Conservation (phyloP, 192 early-diverging fungal genomes). For the Globomyces pollinis-pini region DNA sequence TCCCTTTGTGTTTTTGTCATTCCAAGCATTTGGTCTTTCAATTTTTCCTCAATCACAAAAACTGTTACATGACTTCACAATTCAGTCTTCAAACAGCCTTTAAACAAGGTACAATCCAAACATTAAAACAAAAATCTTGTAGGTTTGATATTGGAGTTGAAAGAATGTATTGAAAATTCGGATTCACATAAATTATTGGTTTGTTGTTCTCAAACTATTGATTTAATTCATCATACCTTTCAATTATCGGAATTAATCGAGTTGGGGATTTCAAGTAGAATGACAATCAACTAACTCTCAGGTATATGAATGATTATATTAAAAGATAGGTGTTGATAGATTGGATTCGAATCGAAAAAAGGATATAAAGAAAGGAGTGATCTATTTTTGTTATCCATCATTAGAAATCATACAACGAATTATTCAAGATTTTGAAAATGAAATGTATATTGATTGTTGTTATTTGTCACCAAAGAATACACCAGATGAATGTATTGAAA, state of each 20-base stretch:
- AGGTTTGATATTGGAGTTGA: too few relatives aligned
- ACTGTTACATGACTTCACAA: too few relatives aligned
- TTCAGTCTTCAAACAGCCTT: too few relatives aligned
- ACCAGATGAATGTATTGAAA: background rate
- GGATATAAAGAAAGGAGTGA: background rate
- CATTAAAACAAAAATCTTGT: too few relatives aligned
- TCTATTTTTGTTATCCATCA: conserved; percentile 12
- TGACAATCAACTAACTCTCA: background rate
- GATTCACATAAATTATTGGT: background rate
- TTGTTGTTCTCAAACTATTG: background rate
- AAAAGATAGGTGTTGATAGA: background rate
- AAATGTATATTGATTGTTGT: background rate
- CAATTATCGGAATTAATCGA: background rate
- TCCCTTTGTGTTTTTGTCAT: too few relatives aligned
- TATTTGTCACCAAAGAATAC: conserved; percentile 1
- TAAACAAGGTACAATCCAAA: too few relatives aligned
- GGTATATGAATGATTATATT: background rate
- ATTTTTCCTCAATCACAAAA: too few relatives aligned
- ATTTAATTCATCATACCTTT: background rate
- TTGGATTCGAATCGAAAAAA: background rate
- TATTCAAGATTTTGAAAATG: conserved; percentile 1
- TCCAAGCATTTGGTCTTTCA: too few relatives aligned
- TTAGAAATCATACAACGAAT: background rate
- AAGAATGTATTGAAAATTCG: too few relatives aligned
- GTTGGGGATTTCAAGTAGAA: conserved; percentile 5